These are phyloP conservation scores for Geotrichum restrictum DNA, from an alignment of 1,139 yeast genomes.

Conservation along the genomic window DNA sequence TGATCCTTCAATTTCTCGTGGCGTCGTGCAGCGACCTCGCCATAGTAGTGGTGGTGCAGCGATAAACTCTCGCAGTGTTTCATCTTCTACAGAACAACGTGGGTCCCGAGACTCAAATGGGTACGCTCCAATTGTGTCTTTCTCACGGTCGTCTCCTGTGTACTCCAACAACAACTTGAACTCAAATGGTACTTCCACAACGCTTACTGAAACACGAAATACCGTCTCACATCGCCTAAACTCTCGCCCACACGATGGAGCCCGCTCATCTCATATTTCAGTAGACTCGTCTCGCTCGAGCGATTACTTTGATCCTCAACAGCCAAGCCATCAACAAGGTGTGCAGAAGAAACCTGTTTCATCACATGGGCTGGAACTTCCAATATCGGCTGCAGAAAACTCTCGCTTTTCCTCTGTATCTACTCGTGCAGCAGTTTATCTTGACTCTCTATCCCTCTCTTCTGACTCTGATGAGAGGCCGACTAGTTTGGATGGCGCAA, in stretches of 20 bases:
- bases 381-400: constrained; percentile 7
- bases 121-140: constrained; percentile 17
- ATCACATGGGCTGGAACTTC: constrained; percentile 1
- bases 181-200: constrained; percentile 10
- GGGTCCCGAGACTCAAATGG: constrained; percentile 3
- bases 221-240: not conserved
- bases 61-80: constrained; percentile 10
- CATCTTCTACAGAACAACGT: constrained; percentile 4
- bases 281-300: constrained; percentile 15
- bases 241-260: constrained; percentile 7
- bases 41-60: constrained; percentile 9
- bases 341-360: constrained; percentile 10
- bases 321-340: constrained; percentile 2
- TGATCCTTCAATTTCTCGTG: constrained; percentile 18
- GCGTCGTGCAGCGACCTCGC: constrained; percentile 13
- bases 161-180: constrained; percentile 10
- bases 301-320: constrained; percentile 11
- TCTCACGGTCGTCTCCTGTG: constrained; percentile 19
- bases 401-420: constrained; percentile 15
- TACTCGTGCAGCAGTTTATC: constrained; percentile 21
- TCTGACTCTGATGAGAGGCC: constrained; percentile 13
- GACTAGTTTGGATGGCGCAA: constrained; percentile 8
- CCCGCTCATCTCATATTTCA: constrained; percentile 11
- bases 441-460: constrained; percentile 8
- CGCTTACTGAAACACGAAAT: constrained; percentile 15